A percentile compares a stretch with the other conserved stretches of the same genome.
Evolutionary conservation across 2,329 filamentous ascomycete species (phyloP).

Genomic region (Hymenoscyphus scutula): DNA sequence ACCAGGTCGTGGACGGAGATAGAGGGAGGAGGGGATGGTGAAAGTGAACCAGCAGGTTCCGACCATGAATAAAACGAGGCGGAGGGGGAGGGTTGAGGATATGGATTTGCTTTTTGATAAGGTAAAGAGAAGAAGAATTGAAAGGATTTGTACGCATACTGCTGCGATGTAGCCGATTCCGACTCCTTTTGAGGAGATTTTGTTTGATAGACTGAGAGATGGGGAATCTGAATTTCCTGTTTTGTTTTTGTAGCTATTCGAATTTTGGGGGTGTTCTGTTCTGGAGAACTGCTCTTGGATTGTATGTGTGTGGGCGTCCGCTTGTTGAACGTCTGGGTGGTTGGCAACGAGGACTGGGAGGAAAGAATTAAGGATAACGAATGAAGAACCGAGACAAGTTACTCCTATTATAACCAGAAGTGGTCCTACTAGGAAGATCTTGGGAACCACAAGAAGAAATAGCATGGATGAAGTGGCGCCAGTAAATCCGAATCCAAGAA

Average conservation of each 20-base stretch:
- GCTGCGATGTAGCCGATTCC: conserved; percentile 90
- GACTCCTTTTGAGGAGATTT: conserved; percentile 87
- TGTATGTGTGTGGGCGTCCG: conserved; percentile 12
- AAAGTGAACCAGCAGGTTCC: conserved; percentile 90
- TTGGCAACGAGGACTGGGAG: conserved; percentile 85
- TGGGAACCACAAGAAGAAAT: conserved; percentile 74
- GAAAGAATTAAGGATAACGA: conserved; percentile 92
- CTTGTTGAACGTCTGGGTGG: conserved; percentile 52
- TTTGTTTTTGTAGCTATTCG: neutral
- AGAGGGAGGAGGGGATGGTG: conserved; percentile 78
- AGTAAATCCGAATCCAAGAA: conserved; percentile 78
- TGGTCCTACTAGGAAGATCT: conserved; percentile 74
- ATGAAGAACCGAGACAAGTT: conserved; percentile 89
- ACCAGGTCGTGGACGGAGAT: conserved; percentile 81
- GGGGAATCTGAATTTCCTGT: conserved; percentile 49
- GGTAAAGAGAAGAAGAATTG: conserved; percentile 71
- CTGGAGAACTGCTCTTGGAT: conserved; percentile 20
- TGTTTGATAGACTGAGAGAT: conserved; percentile 78
- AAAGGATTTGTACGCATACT: conserved; percentile 75
- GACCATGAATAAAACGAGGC: conserved; percentile 79
- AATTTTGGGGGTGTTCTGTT: neutral
- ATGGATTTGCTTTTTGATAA: conserved; percentile 39
- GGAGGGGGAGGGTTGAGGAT: conserved; percentile 79
- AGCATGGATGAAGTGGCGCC: conserved; percentile 82
- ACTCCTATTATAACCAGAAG: conserved; percentile 85